Evolutionary conservation across 2,329 filamentous ascomycete species (phyloP), one percentile per base, ranked within the genome.

Genomic region (Helminthosporium solani): DNA sequence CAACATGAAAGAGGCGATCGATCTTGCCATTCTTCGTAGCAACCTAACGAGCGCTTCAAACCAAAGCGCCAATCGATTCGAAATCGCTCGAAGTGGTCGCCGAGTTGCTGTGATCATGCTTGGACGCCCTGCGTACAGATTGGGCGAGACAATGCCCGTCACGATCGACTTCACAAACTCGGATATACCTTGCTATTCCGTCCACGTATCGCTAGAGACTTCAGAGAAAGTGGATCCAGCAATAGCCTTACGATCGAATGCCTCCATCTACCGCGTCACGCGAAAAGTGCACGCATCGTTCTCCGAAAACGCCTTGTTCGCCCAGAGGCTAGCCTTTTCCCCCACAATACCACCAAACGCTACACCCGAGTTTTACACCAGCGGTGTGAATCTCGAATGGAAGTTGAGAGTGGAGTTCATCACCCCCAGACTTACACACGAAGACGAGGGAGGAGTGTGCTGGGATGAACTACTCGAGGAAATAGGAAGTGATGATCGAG

Each of bases 301-400:
- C 23, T 89, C 88, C 19, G 90, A 96, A 67, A 90, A 88, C 25
- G 87, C 89, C 0, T 76, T 97, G 3, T 96, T 87, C 66, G 84
- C 90, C 2, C 81, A 87, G 7, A 80, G 90, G 40, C 78, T 92
- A 18, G 83, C 88, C 6, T 96, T 97, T 61, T 85, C 79, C 7
- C 87, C 90, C 0, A 87, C 88, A 0, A 90, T 99, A 39, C 94
- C 94, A 0, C 80, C 87, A 15, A 79, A 79, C 12, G 90, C 89
- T 0, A 96, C 91, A 1, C 94, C 94, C 0, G 90, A 94, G 53
- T 95, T 99, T 57, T 81, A 95, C 37, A 99, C 94, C 0, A 95
- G 84, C 50, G 91, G 91, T 2, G 82, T 99, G 3, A 87, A 82
- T 53, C 75, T 96, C 20, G 87, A 90, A 56, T 99, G 94, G 94